Conservation (phyloP, 306 rosid genomes). For the Cucumis melo region DNA sequence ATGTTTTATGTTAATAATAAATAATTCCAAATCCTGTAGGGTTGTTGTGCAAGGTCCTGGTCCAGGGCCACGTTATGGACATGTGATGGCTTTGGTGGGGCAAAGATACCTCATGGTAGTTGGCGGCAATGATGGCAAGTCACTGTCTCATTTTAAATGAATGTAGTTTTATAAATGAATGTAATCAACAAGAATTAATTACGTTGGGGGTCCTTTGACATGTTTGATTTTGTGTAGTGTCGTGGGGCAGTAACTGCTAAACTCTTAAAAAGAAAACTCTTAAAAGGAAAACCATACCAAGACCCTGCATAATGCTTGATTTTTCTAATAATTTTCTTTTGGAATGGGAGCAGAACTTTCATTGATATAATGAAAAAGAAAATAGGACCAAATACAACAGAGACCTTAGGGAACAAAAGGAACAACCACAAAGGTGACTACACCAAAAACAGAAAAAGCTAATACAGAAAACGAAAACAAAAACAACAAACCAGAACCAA, state of each 20-base stretch:
- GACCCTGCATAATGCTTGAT: background rate
- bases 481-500: too few relatives aligned
- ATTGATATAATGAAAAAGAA: too few relatives aligned
- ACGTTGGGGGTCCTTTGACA: background rate
- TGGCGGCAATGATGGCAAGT: slow-evolving; percentile 98
- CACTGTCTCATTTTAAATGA: background rate
- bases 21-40: slow-evolving; percentile 20
- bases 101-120: slow-evolving; percentile 99
- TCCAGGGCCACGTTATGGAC: slow-evolving; percentile 99
- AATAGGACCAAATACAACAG: too few relatives aligned
- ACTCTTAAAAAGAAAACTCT: background rate
- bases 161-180: background rate
- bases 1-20: slow-evolving; percentile 1
- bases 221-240: background rate
- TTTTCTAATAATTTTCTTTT: background rate
- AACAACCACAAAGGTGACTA: too few relatives aligned
- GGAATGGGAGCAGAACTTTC: too few relatives aligned
- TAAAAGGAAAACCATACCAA: background rate
- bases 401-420: too few relatives aligned
- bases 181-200: background rate
- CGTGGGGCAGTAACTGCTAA: background rate
- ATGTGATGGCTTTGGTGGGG: slow-evolving; percentile 99
- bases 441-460: too few relatives aligned
- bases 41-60: slow-evolving; percentile 99
- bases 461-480: too few relatives aligned